Conservation (phyloP, 1,139 yeast genomes). For the Geotrichum restrictum region DNA sequence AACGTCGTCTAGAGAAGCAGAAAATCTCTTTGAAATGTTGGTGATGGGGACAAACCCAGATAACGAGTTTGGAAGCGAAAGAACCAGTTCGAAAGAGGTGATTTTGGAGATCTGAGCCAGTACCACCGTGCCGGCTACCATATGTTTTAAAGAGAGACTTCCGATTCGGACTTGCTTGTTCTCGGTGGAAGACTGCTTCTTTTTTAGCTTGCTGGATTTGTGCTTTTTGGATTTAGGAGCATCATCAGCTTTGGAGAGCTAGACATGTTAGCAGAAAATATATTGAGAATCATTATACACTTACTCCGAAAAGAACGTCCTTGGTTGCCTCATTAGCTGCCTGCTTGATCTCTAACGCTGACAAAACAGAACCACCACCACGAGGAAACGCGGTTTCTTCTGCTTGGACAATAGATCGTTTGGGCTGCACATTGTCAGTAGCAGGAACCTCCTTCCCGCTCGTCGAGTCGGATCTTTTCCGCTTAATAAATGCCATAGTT, state of each 20-base stretch:
- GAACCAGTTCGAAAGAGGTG: conserved; percentile 57
- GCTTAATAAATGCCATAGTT: conserved; percentile 16
- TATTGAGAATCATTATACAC: conserved; percentile 24
- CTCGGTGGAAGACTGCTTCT: conserved; percentile 22
- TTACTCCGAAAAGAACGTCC: conserved; percentile 70
- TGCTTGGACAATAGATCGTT: conserved; percentile 25
- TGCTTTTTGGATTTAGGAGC: conserved; percentile 20
- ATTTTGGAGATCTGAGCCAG: conserved; percentile 71
- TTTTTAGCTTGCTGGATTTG: conserved; percentile 21
- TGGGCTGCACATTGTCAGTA: conserved; percentile 3
- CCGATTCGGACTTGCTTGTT: conserved; percentile 48
- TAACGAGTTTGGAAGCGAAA: conserved; percentile 79
- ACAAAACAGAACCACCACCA: conserved; percentile 80
- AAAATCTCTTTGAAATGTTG: conserved; percentile 62
- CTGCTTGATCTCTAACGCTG: conserved; percentile 88
- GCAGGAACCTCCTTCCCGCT: conserved; percentile 8
- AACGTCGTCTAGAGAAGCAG: conserved; percentile 52
- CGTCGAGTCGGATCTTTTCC: conserved; percentile 19
- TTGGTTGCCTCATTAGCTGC: conserved; percentile 87
- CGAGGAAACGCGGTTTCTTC: conserved; percentile 75
- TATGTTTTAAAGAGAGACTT: conserved; percentile 54
- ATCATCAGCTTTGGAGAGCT: conserved; percentile 12
- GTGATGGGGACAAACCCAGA: conserved; percentile 78
- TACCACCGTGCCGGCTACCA: conserved; percentile 67
- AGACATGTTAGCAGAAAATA: neutral